Evolutionary conservation across 768 basidiomycete genomes (phyloP), one percentile per base, ranked within the genome.

Genomic region (Lactarius vividus): DNA sequence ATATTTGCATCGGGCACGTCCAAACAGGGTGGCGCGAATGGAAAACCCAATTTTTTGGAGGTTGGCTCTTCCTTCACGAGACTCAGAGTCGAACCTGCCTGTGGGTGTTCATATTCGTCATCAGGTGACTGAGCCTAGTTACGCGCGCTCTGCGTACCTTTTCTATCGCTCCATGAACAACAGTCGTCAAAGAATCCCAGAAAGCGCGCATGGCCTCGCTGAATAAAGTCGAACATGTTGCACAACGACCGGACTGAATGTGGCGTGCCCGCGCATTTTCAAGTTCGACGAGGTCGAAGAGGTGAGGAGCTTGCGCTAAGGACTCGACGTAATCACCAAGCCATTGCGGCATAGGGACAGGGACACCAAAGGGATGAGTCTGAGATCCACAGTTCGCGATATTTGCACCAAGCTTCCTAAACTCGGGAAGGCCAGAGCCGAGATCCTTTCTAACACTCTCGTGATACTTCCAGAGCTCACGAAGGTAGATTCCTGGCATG

Each of bases 271-370:
- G 20, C 35, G 11, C 35, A 10, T 16, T 33, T 10, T 53, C 39
- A 20, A 64, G 29, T 33, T 64, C 63, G 13, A 59, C 4, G 49
- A 53, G 16, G 35, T 64, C 16, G 7, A 64, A 64, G 39, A 31
- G 37, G 10, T 23, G 15, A 3, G 57, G 63, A 4, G 49, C 6
- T 59, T 54, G 9, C n/a, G 28, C 57, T 23, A 64, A 53, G 29
- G 63, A 59, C 2, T 59, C 52, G 23, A 64, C 53, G 10, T 64
- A 64, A n/a, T 26, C 13, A 28, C 42, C 56, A 57, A 63, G 20
- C 62, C 62, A 63, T 16, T 23, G 16, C 13, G 62, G 56, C 37
- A 39, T 39, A 13, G 11, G 11, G 11, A 5, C 4, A 15, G 37
- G 11, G 37, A 10, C 15, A 15, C 37, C 4, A 13, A 13, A 15